A percentile compares a stretch with the other conserved stretches of the same genome.
Conservation (phyloP, 208 protist genomes). For the Polymyxa betae region DNA sequence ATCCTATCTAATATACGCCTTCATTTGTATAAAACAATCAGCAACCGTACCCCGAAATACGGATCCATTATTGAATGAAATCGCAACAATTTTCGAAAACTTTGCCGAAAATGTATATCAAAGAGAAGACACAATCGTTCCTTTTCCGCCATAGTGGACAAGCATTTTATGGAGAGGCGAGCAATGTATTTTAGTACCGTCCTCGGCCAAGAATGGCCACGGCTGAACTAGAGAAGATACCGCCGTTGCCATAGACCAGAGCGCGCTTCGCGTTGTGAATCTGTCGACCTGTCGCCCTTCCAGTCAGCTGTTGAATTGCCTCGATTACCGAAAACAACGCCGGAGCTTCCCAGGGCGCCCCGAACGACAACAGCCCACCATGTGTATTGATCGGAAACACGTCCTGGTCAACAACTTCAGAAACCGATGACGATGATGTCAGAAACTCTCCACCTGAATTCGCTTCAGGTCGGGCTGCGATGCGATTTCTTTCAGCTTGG, state of each 20-base stretch:
- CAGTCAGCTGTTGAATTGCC: constrained; percentile 61
- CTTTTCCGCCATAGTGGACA: neutral
- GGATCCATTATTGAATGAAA: too few species aligned
- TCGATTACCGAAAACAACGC: constrained; percentile 64
- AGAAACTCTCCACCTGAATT: neutral
- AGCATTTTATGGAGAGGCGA: neutral
- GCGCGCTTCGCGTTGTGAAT: constrained; percentile 73
- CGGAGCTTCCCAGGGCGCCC: constrained; percentile 61
- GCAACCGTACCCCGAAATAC: too few species aligned
- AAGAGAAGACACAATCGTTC: neutral
- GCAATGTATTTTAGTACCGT: constrained; percentile 1
- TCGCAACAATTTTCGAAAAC: too few species aligned
- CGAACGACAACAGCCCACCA: constrained; percentile 63
- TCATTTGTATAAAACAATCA: too few species aligned
- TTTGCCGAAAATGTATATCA: too few species aligned
- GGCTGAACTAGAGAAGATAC: constrained; percentile 79
- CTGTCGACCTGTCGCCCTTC: constrained; percentile 62
- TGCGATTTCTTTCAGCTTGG: constrained; percentile 46
- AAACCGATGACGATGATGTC: neutral
- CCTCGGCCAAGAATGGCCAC: constrained; percentile 75
- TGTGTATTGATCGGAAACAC: constrained; percentile 66
- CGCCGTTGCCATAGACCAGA: constrained; percentile 85
- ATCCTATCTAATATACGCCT: too few species aligned
- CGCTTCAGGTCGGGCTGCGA: neutral
- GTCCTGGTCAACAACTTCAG: neutral